Evolutionary conservation across 1,284 basidiomycete species (phyloP), one percentile per base, ranked within the genome.

Genomic region (Ustilago loliicola): DNA sequence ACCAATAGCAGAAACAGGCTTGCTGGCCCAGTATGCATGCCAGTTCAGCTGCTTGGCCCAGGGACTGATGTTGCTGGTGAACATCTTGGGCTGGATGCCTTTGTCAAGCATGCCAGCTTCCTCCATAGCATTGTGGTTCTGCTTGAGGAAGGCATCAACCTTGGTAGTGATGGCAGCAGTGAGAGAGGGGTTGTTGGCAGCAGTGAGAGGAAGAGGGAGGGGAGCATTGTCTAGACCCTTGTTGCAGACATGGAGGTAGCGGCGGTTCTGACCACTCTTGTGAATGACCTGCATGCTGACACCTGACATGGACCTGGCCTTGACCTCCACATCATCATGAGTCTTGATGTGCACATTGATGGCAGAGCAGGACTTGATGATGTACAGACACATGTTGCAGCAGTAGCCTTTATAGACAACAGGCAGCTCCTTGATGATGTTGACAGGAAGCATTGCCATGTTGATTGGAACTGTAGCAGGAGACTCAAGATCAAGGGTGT

Each of bases 11-110:
- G n/a, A n/a, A n/a, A n/a, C n/a, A n/a, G n/a, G n/a, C n/a, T n/a
- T n/a, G n/a, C n/a, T n/a, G n/a, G n/a, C n/a, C n/a, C n/a, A n/a
- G n/a, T n/a, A n/a, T n/a, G n/a, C n/a, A n/a, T n/a, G n/a, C n/a
- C n/a, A n/a, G n/a, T n/a, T n/a, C n/a, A n/a, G n/a, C n/a, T n/a
- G n/a, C n/a, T n/a, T n/a, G n/a, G n/a, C n/a, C n/a, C n/a, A n/a
- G n/a, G n/a, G n/a, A 30, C 52, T 53, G 52, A 53, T 53, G 52
- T 53, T 53, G 32, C 52, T 30, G 19, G 30, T 53, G 27, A 53
- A 27, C 17, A n/a, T 53, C 52, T 53, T 53, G 19, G 52, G 52
- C 32, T 34, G 52, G n/a, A 34, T 34, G 13, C 52, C 52, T 13
- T 53, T 15, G 11, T 47, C 23, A 23, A 47, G 45, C 45, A 47